These are phyloP conservation scores for Juncus effusus DNA, from an alignment of 176 grass and related monocot genomes.

Conservation along the genomic window DNA sequence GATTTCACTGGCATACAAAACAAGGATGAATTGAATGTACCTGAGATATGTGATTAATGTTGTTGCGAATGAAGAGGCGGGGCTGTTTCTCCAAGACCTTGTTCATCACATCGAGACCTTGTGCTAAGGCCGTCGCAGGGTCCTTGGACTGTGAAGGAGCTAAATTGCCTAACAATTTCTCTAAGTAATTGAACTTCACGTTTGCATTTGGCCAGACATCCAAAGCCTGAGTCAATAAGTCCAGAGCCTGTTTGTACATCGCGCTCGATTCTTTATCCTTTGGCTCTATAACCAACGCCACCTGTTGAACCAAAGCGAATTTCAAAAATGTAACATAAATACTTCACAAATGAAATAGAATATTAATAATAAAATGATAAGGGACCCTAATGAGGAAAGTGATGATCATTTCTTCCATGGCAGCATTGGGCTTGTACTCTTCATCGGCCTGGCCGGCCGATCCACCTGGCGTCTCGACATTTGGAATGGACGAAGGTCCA, in stretches of 20 bases:
- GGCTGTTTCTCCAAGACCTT: conserved; percentile 98
- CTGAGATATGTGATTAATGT: conserved; percentile 98
- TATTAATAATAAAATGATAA: neutral
- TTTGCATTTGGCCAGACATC: conserved; percentile 99
- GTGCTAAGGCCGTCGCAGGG: conserved; percentile 82
- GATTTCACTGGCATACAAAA: conserved; percentile 13
- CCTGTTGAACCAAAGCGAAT: conserved; percentile 37
- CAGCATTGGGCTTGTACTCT: conserved; percentile 99
- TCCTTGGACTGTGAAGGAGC: conserved; percentile 88
- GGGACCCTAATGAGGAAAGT: conserved; percentile 95
- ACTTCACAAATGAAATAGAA: neutral
- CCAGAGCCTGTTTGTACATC: conserved; percentile 96
- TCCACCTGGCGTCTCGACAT: conserved; percentile 84
- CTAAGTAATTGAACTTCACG: conserved; percentile 99
- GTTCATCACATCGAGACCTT: conserved; percentile 99
- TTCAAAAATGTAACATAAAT: conserved; percentile 1
- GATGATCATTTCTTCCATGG: conserved; percentile 99
- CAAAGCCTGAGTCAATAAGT: conserved; percentile 84
- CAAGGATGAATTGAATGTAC: conserved; percentile 36
- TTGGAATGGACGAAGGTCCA: conserved; percentile 82
- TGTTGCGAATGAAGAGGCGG: conserved; percentile 93
- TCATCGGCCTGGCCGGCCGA: conserved; percentile 81
- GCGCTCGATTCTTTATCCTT: conserved; percentile 95
- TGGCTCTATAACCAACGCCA: conserved; percentile 87
- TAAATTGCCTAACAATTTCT: conserved; percentile 91